Base-by-base conservation (phyloP, 257 asterid genomes). In the Echites panduratus region DNA sequence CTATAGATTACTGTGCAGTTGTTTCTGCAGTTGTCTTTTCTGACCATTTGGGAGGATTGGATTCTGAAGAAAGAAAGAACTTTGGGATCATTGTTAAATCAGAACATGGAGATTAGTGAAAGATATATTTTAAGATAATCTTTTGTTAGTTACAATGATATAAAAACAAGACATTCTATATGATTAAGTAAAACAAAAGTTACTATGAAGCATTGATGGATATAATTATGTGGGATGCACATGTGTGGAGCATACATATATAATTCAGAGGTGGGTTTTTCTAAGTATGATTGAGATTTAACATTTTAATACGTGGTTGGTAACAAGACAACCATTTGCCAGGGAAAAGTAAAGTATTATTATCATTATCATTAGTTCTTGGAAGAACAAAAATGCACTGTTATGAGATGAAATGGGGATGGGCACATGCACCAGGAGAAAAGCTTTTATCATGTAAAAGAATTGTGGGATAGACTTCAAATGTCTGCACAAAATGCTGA, bases 191-290 rank as follows among this genome's bases (percentile, higher is more conserved):
- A 7, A 16, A 35, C 1, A 5, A 61, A 19, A 35, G 32, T 4
- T 29, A 50, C 24, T 14, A 49, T 49, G n/a, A 50, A 61, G 16
- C 49, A 70, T 9, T 41, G 40, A 72, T 11, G 45, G 20, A 61
- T 20, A 10, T 53, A 53, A 48, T 12, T 13, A 14, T 22, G 24
- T 20, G n/a, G 61, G 74, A 11, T 70, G 77, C 80, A 79, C 83
- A 71, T 75, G 83, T 69, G 73, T 16, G 61, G 79, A 71, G 74
- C 70, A 65, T 52, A 66, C 70, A 65, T 52, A 66, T 66, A 65
- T 52, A 54, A 68, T 61, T 73, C 26, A n/a, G 49, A 63, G 45
- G 29, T 74, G 69, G 66, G 68, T 69, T 66, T n/a, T 72, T 68
- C 57, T 16, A 17, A 68, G 40, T 68, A 75, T 78, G 68, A 78